Base-by-base conservation (phyloP, 2,329 filamentous ascomycete genomes). In the Metarhizium album region DNA sequence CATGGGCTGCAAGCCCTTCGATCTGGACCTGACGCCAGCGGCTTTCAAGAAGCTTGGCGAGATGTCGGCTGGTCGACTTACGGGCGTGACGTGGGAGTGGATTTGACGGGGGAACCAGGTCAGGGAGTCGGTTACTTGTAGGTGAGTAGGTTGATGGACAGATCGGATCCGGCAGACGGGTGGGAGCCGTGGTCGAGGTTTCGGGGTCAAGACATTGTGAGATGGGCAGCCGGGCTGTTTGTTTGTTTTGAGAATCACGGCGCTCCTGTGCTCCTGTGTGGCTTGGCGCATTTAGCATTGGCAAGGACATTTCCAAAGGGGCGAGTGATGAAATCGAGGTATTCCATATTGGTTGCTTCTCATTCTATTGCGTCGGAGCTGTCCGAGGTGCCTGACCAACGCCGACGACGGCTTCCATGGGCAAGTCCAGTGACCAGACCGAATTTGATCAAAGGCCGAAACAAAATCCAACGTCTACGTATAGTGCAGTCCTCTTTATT, bases 1-100 rank as follows among this genome's bases (percentile, higher is more conserved):
- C 67, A 63, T 55, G 0, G 73, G 69, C 0, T 80, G 78, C 55
- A 57, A 56, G 24, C 55, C 67, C 6, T 61, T 65, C 22, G 74
- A 78, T 58, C 55, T 80, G 22, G 76, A 80, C 57, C 63, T 76
- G 18, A 76, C 69, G 11, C 64, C 70, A 1, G 59, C 61, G 3
- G 73, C 69, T 2, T 80, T 79, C 60, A 62, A 71, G 53, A 58
- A 62, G 56, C 59, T 78, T 18, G 66, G 65, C 18, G 48, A 48
- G 3, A 53, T 63, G 4, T 57, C 50, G 20, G 7, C 58, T 37
- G 59, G 61, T 2, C 58, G 64, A 0, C 51, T 49, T 7, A n/a
- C 23, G 2, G 6, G 20, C 14, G 11, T 14, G 33, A n/a, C n/a
- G 27, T 46, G 45, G 45, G 1, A 13, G 4, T 46, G 8, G 23